Base-by-base conservation (phyloP, 1,284 basidiomycete species). In the Coniferiporia sulphurascens region DNA sequence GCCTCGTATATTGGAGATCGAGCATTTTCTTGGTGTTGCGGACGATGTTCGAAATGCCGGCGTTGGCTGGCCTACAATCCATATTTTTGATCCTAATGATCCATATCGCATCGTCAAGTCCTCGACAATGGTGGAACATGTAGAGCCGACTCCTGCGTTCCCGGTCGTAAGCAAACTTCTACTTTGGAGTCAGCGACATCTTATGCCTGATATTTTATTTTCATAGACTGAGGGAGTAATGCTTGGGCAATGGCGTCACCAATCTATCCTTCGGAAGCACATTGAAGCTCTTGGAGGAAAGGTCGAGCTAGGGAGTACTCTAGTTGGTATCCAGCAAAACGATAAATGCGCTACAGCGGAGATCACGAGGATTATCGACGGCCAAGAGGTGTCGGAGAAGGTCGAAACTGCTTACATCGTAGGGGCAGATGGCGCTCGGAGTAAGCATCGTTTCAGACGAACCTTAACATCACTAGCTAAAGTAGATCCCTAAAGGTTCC, bases 381-480 rank as follows among this genome's bases (percentile, higher is more conserved):
- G 51, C 17, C 22, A 35, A 32, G 38, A 32, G 12, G 27, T 21
- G 10, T 50, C 8, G 12, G 58, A 63, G 44, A 57, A 13, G 4
- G 17, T 35, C 9, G 15, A 48, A 12, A 53, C 52, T n/a, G 32
- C 19, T 15, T 64, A 60, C 48, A 19, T 78, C 0, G 62, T 76
- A 13, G 75, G 75, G 1, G 66, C 74, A 0, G 75, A 77, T 62
- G 76, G 75, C 9, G 75, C 70, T 10, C 66, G 65, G 65, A 71
- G 74, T 74, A 48, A 12, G 56, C 36, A 17, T 6, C 35, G 32
- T 17, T 15, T 13, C 22, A 49, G 36, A 17, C 21, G 13, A 38
- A 5, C 38, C 48, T 13, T 41, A 49, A 2, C 19, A 45, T 32
- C 6, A 5, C 4, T 7, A n/a, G 46, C 44, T n/a, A 19, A n/a